phyloP scores from a whole-genome alignment of 345 rosid species.

The Litchi chinensis region DNA sequence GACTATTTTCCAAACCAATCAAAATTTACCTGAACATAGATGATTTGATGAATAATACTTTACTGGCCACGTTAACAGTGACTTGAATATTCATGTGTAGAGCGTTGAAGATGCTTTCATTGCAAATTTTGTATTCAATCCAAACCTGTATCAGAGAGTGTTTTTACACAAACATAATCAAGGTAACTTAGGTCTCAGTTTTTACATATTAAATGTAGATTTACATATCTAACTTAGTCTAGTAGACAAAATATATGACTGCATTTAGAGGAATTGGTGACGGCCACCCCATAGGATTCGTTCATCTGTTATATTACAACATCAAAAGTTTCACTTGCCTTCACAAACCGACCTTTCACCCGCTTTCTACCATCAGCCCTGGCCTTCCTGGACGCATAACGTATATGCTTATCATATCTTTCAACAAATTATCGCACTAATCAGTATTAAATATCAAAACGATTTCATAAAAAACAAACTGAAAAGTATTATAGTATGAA shows the following conservation, averaged over 20 bases:
- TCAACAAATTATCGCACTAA: not conserved
- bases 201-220: no score
- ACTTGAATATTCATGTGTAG: not conserved
- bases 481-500: not conserved
- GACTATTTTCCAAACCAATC: no score
- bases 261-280: not conserved
- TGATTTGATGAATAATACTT: no score
- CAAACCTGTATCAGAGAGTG: not conserved
- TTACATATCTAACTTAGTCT: not conserved
- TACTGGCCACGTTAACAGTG: not conserved
- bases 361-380: constrained; percentile 43
- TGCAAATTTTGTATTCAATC: not conserved
- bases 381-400: constrained; percentile 46
- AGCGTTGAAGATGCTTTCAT: not conserved
- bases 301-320: constrained; percentile 6
- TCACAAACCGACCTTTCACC: constrained; percentile 38
- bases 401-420: constrained; percentile 40
- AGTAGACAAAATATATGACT: not conserved
- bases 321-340: constrained; percentile 12
- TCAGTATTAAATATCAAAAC: not conserved
- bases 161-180: no score
- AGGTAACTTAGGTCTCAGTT: no score
- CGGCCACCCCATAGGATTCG: not conserved
- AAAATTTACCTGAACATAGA: no score
- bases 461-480: not conserved